Conservation (phyloP, 768 basidiomycete genomes). For the Imleria badia region DNA sequence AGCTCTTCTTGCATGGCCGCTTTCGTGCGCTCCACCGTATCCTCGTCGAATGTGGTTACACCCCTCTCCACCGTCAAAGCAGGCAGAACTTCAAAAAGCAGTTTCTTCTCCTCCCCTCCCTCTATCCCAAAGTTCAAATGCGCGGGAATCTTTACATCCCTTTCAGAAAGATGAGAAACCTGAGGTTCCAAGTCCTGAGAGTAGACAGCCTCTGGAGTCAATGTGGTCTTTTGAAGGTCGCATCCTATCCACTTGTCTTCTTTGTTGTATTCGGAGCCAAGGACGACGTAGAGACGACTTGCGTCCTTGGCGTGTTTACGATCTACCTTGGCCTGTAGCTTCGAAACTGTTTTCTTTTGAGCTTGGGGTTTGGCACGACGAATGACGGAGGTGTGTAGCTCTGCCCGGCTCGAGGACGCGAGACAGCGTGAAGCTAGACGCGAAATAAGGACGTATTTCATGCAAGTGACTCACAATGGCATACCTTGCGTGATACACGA, state of each 20-base stretch:
- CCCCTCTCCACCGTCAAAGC: constrained; percentile 41
- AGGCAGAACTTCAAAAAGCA: constrained; percentile 72
- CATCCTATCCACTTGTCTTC: constrained; percentile 66
- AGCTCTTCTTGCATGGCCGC: constrained; percentile 37
- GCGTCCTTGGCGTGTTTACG: constrained; percentile 36
- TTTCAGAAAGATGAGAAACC: constrained; percentile 33
- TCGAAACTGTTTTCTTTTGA: constrained; percentile 43
- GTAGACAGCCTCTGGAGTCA: constrained; percentile 52
- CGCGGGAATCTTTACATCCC: constrained; percentile 47
- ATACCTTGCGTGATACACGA: constrained; percentile 22
- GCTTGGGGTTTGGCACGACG: constrained; percentile 37
- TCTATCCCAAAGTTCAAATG: constrained; percentile 68
- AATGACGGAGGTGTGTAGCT: constrained; percentile 52
- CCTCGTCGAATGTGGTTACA: constrained; percentile 18
- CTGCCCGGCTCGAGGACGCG: constrained; percentile 41
- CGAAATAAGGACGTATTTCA: not conserved
- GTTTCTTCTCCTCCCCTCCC: constrained; percentile 45
- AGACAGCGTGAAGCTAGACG: constrained; percentile 37
- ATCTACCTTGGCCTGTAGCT: constrained; percentile 46
- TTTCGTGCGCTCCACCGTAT: constrained; percentile 21
- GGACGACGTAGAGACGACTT: constrained; percentile 62
- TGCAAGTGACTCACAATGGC: not conserved
- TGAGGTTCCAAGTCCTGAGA: constrained; percentile 20
- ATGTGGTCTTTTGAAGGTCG: constrained; percentile 62
- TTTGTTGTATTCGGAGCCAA: constrained; percentile 67